A percentile compares a stretch with the other conserved stretches of the same genome.
Conservation (phyloP, 352 stramenopile genomes). For the Globisporangium solare region DNA sequence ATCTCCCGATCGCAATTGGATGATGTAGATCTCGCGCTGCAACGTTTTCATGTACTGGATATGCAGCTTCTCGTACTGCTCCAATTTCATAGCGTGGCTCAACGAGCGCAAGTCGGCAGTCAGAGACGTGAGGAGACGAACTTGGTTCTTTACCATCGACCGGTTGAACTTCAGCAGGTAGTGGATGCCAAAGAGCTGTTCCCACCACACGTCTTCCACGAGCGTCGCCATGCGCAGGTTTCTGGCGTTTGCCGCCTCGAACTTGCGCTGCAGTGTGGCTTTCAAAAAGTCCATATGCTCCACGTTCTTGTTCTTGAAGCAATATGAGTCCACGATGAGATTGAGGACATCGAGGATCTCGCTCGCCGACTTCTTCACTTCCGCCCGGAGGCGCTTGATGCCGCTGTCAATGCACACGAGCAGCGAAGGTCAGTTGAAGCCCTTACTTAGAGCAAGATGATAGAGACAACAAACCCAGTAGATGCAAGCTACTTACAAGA, state of each 20-base stretch:
- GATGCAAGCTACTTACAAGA: slow-evolving; percentile 59
- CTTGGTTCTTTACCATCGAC: slow-evolving; percentile 37
- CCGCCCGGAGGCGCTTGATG: slow-evolving; percentile 25
- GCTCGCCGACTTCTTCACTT: slow-evolving; percentile 20
- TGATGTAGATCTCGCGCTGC: slow-evolving; percentile 47
- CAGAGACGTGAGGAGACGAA: slow-evolving; percentile 29
- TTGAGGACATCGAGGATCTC: slow-evolving; percentile 45
- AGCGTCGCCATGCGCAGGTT: slow-evolving; percentile 30
- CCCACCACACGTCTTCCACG: slow-evolving; percentile 48
- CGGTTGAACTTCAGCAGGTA: slow-evolving; percentile 35
- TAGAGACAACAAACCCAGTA: neutral
- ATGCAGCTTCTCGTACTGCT: slow-evolving; percentile 40
- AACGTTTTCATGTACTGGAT: slow-evolving; percentile 37
- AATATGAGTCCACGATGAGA: slow-evolving; percentile 54
- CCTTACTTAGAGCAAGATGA: neutral
- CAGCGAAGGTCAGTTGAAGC: neutral
- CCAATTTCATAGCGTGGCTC: slow-evolving; percentile 39
- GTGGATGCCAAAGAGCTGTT: slow-evolving; percentile 44
- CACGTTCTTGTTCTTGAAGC: slow-evolving; percentile 52
- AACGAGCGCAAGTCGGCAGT: slow-evolving; percentile 34
- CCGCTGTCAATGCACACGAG: slow-evolving; percentile 16
- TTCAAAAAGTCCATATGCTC: slow-evolving; percentile 49
- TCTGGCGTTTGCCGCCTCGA: slow-evolving; percentile 23
- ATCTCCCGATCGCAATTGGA: slow-evolving; percentile 30
- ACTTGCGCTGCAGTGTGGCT: slow-evolving; percentile 37